Evolutionary conservation across 768 basidiomycete genomes (phyloP).

Genomic region (Trametes villosa): DNA sequence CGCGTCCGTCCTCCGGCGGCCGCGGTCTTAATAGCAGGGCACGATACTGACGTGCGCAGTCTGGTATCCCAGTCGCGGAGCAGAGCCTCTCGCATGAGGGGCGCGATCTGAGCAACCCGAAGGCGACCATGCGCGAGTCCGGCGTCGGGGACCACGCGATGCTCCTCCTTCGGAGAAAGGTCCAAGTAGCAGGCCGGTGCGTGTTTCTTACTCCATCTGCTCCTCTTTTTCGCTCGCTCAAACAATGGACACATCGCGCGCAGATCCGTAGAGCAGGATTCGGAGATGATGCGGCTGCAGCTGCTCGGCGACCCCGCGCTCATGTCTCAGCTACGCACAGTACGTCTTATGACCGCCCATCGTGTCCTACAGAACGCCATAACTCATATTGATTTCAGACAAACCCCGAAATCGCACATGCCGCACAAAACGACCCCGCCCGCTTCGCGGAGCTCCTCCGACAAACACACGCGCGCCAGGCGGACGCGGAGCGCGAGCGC

Average conservation of each 20-base stretch:
- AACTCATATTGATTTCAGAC: constrained; percentile 47
- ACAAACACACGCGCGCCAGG: constrained; percentile 60
- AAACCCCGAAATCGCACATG: constrained; percentile 81
- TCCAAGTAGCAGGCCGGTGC: constrained; percentile 50
- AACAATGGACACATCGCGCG: neutral
- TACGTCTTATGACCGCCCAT: constrained; percentile 38
- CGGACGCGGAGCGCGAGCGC: constrained; percentile 63
- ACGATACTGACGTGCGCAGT: constrained; percentile 52
- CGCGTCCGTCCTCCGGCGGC: too few species aligned
- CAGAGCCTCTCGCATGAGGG: constrained; percentile 75
- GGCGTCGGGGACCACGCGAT: constrained; percentile 69
- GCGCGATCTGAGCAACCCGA: constrained; percentile 65
- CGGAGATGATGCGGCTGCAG: constrained; percentile 91
- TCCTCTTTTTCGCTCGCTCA: neutral
- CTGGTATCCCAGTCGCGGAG: constrained; percentile 69
- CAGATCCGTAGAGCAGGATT: constrained; percentile 75
- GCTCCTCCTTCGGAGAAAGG: constrained; percentile 69
- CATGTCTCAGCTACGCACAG: constrained; percentile 74
- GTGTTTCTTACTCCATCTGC: constrained; percentile 20
- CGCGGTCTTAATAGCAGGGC: too few species aligned
- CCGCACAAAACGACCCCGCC: constrained; percentile 66
- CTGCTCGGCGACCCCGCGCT: constrained; percentile 82
- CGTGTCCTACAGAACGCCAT: neutral
- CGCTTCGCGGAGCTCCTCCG: constrained; percentile 78
- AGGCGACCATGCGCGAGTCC: constrained; percentile 68